Percentiles rank a stretch among this genome's conserved stretches.
phyloP scores from a whole-genome alignment of 768 basidiomycete genomes.

The Phylloporus sp. region DNA sequence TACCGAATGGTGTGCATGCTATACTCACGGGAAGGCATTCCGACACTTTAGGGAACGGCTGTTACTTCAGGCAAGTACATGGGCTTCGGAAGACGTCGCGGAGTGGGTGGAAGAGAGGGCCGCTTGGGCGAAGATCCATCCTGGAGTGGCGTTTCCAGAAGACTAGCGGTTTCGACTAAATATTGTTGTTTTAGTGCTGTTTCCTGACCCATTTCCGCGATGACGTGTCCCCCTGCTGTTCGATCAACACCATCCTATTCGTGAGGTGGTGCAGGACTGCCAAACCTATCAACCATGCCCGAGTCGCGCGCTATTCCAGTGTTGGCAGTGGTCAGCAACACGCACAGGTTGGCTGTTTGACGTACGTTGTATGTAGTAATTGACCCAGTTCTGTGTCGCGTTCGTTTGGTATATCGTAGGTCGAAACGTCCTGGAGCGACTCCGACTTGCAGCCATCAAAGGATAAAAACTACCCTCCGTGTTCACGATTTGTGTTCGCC shows the following conservation, averaged over 20 bases:
- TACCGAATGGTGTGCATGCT: not conserved
- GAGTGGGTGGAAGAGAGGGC: not conserved
- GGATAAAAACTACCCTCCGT: too few species aligned
- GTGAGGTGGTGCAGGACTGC: too few species aligned
- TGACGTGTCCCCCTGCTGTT: too few species aligned
- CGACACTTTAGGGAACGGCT: not conserved
- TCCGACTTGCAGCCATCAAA: too few species aligned
- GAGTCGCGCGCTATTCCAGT: conserved; percentile 73
- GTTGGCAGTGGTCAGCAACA: conserved; percentile 45
- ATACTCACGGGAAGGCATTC: not conserved
- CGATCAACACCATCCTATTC: too few species aligned
- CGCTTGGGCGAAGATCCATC: not conserved
- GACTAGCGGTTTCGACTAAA: too few species aligned
- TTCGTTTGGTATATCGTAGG: conserved; percentile 62
- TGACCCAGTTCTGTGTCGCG: conserved; percentile 53
- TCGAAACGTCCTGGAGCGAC: conserved; percentile 51
- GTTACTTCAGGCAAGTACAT: not conserved
- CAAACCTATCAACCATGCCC: too few species aligned
- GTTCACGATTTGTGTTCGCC: too few species aligned
- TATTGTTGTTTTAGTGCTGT: too few species aligned
- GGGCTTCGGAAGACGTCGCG: not conserved
- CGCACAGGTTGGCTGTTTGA: not conserved
- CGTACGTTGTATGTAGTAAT: conserved; percentile 60
- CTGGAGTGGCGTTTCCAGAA: not conserved
- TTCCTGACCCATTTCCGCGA: too few species aligned